These are phyloP conservation scores for Cutaneotrichosporon cavernicola DNA, from an alignment of 1,284 basidiomycete species.

Conservation along the genomic window DNA sequence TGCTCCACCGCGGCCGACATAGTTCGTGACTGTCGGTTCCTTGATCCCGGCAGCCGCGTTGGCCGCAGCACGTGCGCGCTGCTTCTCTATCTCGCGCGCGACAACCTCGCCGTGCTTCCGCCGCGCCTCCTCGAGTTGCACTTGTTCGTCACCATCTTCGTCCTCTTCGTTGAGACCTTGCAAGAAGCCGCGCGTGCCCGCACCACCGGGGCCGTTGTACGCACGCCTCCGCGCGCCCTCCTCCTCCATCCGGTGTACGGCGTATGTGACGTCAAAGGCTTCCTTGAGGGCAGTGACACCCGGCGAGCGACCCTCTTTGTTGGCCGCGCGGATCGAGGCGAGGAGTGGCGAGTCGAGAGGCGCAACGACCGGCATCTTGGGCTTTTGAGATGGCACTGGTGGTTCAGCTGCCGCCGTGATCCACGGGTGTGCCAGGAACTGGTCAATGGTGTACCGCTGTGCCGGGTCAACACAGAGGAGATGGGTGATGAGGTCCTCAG, in stretches of 20 bases:
- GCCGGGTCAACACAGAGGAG: slow-evolving; percentile 93
- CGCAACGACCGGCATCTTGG: slow-evolving; percentile 43
- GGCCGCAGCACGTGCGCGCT: slow-evolving; percentile 47
- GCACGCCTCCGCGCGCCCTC: slow-evolving; percentile 83
- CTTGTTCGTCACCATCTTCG: slow-evolving; percentile 63
- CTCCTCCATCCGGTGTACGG: slow-evolving; percentile 98
- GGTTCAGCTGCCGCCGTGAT: slow-evolving; percentile 55
- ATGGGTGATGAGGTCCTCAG: slow-evolving; percentile 94
- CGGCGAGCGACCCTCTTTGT: slow-evolving; percentile 79
- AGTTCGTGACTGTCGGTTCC: slow-evolving; percentile 53
- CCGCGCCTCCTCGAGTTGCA: slow-evolving; percentile 56
- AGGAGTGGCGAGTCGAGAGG: slow-evolving; percentile 91
- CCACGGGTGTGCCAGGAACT: slow-evolving; percentile 97
- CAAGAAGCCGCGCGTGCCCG: slow-evolving; percentile 69
- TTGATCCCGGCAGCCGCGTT: slow-evolving; percentile 54
- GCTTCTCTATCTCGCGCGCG: slow-evolving; percentile 53
- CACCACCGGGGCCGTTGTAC: slow-evolving; percentile 72
- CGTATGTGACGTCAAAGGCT: slow-evolving; percentile 98
- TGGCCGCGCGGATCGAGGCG: slow-evolving; percentile 69
- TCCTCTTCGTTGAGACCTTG: slow-evolving; percentile 90
- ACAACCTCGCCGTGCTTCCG: slow-evolving; percentile 58
- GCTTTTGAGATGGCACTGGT: slow-evolving; percentile 53
- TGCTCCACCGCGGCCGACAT: slow-evolving; percentile 52
- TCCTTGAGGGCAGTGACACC: slow-evolving; percentile 91
- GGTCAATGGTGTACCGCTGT: slow-evolving; percentile 94